phyloP scores from a whole-genome alignment of 306 rosid genomes.

The Fragaria ananassa region DNA sequence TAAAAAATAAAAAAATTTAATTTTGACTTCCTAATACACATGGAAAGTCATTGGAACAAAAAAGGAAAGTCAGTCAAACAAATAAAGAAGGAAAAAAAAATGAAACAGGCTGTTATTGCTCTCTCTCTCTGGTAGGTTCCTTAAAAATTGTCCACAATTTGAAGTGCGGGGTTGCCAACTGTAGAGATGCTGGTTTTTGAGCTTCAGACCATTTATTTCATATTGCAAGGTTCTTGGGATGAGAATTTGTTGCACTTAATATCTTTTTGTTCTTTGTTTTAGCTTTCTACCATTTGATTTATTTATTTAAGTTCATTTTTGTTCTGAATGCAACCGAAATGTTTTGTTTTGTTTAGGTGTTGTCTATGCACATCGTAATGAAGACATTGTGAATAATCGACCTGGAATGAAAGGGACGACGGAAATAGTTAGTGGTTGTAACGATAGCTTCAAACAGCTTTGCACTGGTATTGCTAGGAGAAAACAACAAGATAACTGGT shows the following conservation, averaged over 20 bases:
- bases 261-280: background rate
- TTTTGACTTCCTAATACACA: too few relatives aligned
- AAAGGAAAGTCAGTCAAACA: background rate
- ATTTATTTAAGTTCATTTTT: background rate
- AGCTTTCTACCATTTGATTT: background rate
- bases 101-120: too few relatives aligned
- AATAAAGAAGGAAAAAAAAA: too few relatives aligned
- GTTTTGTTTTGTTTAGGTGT: constrained; percentile 39
- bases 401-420: constrained; percentile 39
- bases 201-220: background rate
- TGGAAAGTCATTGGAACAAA: background rate
- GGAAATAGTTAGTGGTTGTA: constrained; percentile 19
- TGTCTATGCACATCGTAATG: constrained; percentile 82
- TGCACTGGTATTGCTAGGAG: constrained; percentile 23
- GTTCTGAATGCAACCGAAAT: background rate
- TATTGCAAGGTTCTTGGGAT: background rate
- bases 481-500: constrained; percentile 29
- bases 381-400: constrained; percentile 65
- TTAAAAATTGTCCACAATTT: too few relatives aligned
- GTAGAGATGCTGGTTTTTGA: background rate
- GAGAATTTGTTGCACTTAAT: background rate
- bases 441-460: constrained; percentile 29
- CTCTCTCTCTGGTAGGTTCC: background rate
- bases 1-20: too few relatives aligned
- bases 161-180: background rate